Evolutionary conservation across 1,284 basidiomycete species (phyloP), one percentile per base, ranked within the genome.

Genomic region (Filobasidium uniguttulatum): DNA sequence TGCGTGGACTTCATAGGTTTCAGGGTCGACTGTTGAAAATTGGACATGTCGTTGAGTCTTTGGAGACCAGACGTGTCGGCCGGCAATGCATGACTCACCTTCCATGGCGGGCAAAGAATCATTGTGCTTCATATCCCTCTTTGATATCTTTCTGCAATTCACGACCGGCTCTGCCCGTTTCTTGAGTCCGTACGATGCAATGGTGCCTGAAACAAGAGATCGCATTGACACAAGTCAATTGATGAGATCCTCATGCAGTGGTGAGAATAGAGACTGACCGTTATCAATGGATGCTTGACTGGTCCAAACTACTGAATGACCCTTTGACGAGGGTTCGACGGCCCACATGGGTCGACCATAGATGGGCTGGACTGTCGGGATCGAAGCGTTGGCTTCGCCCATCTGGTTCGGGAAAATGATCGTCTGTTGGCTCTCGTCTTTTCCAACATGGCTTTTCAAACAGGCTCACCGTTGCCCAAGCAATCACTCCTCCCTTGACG

Each of bases 121-220:
- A 67, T 98, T 98, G 77, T 81, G 84, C 71, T 94, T 97, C 88
- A 97, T 91, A 64, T 91, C 82, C 60, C 76, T 76, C 73, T 97
- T 97, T 26, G 68, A 75, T 41, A 97, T 74, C 1, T 67, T 70
- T 28, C 90, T 75, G 61, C 91, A 97, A 12, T 76, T 76, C 52
- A 73, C 75, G 34, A 97, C 93, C 0, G 86, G 78, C 57, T 82
- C 81, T 10, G 78, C 69, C 3, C 76, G 74, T 69, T 96, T 96
- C 25, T 73, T 70, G 10, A 96, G 73, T 0, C 77, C 76, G 65
- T 96, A 96, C 0, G 74, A 73, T 3, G 73, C 71, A 47, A 86
- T 75, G 12, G 72, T 75, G 0, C 81, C 73, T 69, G 56, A 4
- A 43, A 9, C 23, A 54, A 49, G 30, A 38, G 23, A 12, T 28